Evolutionary conservation across 805 yeast species (phyloP).

Genomic region (Teunomyces stri): DNA sequence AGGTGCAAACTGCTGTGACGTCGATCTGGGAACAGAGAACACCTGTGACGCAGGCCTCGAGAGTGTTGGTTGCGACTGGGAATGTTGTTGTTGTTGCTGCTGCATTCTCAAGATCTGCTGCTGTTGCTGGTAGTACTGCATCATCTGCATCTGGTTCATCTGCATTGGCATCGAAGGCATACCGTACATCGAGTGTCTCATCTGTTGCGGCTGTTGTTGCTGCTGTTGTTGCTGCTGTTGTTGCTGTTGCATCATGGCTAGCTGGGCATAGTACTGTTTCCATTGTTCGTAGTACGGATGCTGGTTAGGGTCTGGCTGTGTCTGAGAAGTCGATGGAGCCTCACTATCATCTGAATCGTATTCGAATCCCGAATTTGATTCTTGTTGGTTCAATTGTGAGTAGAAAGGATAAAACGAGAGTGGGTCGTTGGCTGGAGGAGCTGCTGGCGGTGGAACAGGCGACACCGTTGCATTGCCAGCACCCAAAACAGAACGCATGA

Average conservation of each 20-base stretch:
- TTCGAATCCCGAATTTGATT: conserved; percentile 10
- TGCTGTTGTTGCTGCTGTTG: conserved; percentile 17
- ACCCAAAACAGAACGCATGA: neutral
- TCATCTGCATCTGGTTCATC: conserved; percentile 10
- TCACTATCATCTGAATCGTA: conserved; percentile 7
- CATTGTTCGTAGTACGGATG: conserved; percentile 38
- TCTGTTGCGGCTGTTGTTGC: conserved; percentile 17
- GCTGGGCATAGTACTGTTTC: conserved; percentile 33
- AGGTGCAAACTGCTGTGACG: conserved; percentile 1
- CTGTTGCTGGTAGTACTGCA: conserved; percentile 5
- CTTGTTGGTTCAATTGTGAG: conserved; percentile 6
- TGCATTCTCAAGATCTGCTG: conserved; percentile 2
- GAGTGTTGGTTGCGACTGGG: conserved; percentile 4
- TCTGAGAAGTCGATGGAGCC: conserved; percentile 4
- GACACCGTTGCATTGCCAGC: neutral
- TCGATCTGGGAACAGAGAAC: neutral
- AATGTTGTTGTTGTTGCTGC: conserved; percentile 10
- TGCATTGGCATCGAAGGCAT: conserved; percentile 7
- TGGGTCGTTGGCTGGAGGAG: neutral
- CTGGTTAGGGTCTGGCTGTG: conserved; percentile 10
- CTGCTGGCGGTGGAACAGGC: neutral
- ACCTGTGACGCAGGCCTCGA: neutral
- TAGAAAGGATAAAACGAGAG: conserved; percentile 1
- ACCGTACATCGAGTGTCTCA: conserved; percentile 12
- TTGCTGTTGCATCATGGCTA: conserved; percentile 19